Conservation (phyloP, 192 early-diverging fungal genomes). For the Obelidium mucronatum region DNA sequence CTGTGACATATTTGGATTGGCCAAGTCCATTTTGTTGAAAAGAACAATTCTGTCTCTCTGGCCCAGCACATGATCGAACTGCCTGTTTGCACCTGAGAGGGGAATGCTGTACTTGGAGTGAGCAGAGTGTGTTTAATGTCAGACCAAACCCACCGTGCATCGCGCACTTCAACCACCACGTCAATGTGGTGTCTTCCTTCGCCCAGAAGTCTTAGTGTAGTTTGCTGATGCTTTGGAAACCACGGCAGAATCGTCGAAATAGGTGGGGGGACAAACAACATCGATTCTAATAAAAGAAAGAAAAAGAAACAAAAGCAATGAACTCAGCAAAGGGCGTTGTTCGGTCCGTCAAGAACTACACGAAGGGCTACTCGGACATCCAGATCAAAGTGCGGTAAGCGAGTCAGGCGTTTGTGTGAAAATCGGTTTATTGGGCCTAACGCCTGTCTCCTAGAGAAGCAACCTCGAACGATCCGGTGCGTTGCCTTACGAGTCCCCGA, state of each 20-base stretch:
- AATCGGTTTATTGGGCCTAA: neutral
- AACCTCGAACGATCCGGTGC: constrained; percentile 62
- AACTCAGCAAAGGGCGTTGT: constrained; percentile 54
- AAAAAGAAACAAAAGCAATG: constrained; percentile 10
- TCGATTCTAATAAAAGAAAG: neutral
- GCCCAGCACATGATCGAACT: constrained; percentile 69
- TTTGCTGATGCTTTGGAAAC: constrained; percentile 58
- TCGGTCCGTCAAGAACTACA: constrained; percentile 78
- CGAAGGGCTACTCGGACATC: constrained; percentile 85
- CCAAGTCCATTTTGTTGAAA: constrained; percentile 94
- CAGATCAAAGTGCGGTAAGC: constrained; percentile 76
- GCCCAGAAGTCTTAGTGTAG: constrained; percentile 47
- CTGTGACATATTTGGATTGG: constrained; percentile 58
- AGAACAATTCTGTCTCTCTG: constrained; percentile 78
- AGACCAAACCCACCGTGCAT: constrained; percentile 66
- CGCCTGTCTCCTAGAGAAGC: constrained; percentile 42
- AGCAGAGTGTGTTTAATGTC: neutral
- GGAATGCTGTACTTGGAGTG: no score
- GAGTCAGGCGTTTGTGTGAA: neutral
- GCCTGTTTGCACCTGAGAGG: constrained; percentile 83
- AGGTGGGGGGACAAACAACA: constrained; percentile 14
- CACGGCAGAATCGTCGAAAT: constrained; percentile 38
- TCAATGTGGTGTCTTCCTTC: constrained; percentile 67
- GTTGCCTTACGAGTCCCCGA: neutral
- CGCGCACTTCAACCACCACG: constrained; percentile 91